Evolutionary conservation across 1,139 yeast genomes (phyloP), one percentile per base, ranked within the genome.

Genomic region (Pichia sp.): DNA sequence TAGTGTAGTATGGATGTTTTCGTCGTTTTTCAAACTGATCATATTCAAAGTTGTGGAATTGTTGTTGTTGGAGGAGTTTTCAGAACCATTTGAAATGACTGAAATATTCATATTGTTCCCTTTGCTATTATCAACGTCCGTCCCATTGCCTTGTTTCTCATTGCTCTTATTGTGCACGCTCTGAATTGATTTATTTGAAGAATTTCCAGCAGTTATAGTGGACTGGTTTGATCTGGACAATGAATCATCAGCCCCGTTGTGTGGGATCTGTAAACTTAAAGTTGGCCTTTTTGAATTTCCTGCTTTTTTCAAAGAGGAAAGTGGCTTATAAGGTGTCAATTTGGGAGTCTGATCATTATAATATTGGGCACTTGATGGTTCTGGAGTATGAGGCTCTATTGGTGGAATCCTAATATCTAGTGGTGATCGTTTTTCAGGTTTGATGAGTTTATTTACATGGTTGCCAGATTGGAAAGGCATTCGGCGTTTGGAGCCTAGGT

Each of bases 251-350:
- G 55, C 49, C 1, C 52, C 49, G 23, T 16, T 16, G 23, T 16
- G 23, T 7, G 64, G 64, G 10, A 60, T 60, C 33, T 56, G 54
- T 33, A 60, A 49, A 43, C 61, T 56, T 36, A 60, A 48, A 2
- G 62, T 54, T 9, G 64, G 64, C 43, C 64, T 48, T 36, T 55
- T 54, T 11, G 27, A 45, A 16, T 44, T 48, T 23, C 40, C 41
- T 16, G 27, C 32, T 33, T 41, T 48, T 39, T 46, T 44, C 29
- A 27, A 35, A 7, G 39, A 29, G 23, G 37, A 31, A 31, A 11
- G 35, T 32, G 51, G 37, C 29, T 29, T 33, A 31, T 44, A 42
- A 23, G 46, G 50, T 23, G 53, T 49, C 4, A 49, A 45, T 6
- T 39, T 44, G 11, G 44, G 26, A 31, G 33, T 31, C 33, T 31